These are phyloP conservation scores for Eragrostis tef DNA, from an alignment of 202 grass and related monocot genomes.

Conservation along the genomic window DNA sequence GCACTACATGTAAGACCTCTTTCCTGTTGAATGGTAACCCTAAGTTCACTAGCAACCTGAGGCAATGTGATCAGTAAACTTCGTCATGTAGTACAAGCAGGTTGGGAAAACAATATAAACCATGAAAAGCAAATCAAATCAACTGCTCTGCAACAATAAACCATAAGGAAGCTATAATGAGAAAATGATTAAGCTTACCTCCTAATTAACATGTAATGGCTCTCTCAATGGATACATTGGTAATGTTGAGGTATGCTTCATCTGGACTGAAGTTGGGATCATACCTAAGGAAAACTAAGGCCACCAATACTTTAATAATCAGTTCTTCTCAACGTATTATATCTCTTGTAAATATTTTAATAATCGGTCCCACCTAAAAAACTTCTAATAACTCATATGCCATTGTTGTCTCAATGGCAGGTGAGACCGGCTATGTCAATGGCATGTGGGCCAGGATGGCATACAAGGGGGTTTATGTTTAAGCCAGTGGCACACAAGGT, in stretches of 20 bases:
- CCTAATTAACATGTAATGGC: conserved; percentile 56
- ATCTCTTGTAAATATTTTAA: conserved; percentile 43
- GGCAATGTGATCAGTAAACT: conserved; percentile 12
- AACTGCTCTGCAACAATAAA: conserved; percentile 26
- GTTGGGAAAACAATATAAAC: conserved; percentile 27
- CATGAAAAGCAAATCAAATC: not conserved
- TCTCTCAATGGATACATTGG: conserved; percentile 65
- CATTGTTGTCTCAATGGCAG: too few relatives aligned
- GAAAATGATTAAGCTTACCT: conserved; percentile 55
- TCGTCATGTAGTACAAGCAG: conserved; percentile 32
- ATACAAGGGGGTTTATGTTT: too few relatives aligned
- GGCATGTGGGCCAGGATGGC: too few relatives aligned
- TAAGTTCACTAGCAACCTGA: conserved; percentile 86
- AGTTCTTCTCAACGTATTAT: not conserved
- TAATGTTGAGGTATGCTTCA: conserved; percentile 89
- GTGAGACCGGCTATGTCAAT: too few relatives aligned
- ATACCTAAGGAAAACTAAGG: conserved; percentile 78
- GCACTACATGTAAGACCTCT: conserved; percentile 95
- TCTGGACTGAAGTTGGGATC: conserved; percentile 86
- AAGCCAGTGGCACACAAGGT: too few relatives aligned
- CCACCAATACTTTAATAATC: conserved; percentile 45
- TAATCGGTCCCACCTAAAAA: conserved; percentile 20
- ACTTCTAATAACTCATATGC: too few relatives aligned
- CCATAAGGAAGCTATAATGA: not conserved
- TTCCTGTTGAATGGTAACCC: conserved; percentile 70